Evolutionary conservation across 208 protist genomes (phyloP).

Genomic region (Leishmania braziliensis): DNA sequence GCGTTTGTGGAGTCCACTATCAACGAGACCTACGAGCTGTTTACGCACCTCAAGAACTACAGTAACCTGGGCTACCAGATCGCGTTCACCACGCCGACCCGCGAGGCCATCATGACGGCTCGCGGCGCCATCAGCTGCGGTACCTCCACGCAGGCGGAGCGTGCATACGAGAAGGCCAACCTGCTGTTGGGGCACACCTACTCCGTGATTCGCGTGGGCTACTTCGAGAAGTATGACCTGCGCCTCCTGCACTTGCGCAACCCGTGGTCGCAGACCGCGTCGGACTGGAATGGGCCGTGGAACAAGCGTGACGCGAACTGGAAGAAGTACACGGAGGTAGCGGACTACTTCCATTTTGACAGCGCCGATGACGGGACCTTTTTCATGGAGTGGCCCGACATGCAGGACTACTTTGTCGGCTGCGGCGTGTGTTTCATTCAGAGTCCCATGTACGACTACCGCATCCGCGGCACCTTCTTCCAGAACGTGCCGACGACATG

Average conservation of each 20-base stretch:
- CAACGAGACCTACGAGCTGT: slow-evolving; percentile 60
- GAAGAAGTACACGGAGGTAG: slow-evolving; percentile 55
- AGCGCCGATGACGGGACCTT: slow-evolving; percentile 58
- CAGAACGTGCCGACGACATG: slow-evolving; percentile 67
- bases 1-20: slow-evolving; percentile 49
- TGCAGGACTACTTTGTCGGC: slow-evolving; percentile 65
- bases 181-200: slow-evolving; percentile 70
- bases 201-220: slow-evolving; percentile 58
- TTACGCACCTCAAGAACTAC: slow-evolving; percentile 49
- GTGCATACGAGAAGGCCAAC: slow-evolving; percentile 52
- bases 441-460: slow-evolving; percentile 73
- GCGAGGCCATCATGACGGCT: slow-evolving; percentile 52
- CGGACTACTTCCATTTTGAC: slow-evolving; percentile 48
- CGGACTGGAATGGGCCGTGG: slow-evolving; percentile 66
- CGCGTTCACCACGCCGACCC: slow-evolving; percentile 66
- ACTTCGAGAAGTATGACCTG: slow-evolving; percentile 55
- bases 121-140: slow-evolving; percentile 32
- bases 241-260: slow-evolving; percentile 73
- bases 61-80: slow-evolving; percentile 52
- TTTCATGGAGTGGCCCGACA: slow-evolving; percentile 84
- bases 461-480: slow-evolving; percentile 77
- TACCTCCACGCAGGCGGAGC: slow-evolving; percentile 38
- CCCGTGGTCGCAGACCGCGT: slow-evolving; percentile 45
- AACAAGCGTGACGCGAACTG: slow-evolving; percentile 63
- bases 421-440: slow-evolving; percentile 84